phyloP scores from a whole-genome alignment of 352 stramenopile species.

The Phytophthora uliginosa region DNA sequence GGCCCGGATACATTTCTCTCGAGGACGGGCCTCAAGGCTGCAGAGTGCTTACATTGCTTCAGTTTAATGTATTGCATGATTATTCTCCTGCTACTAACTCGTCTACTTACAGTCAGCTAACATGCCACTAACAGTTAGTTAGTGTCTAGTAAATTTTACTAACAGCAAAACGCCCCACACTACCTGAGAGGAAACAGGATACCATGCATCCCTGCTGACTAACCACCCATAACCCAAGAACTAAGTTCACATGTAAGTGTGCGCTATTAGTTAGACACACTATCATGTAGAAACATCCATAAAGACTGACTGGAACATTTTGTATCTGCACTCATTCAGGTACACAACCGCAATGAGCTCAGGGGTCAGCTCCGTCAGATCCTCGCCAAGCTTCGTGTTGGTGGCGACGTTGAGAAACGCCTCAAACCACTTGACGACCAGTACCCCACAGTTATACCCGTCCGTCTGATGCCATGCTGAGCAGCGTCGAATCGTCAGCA shows the following conservation, averaged over 20 bases:
- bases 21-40: no score
- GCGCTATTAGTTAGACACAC: not conserved
- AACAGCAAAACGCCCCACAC: no score
- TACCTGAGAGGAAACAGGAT: conserved; percentile 46
- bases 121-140: no score
- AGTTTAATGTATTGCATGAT: no score
- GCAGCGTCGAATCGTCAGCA: no score
- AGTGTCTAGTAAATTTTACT: no score
- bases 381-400: not conserved
- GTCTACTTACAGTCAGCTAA: not conserved
- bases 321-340: conserved; percentile 1
- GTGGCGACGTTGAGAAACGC: not conserved
- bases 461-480: no score
- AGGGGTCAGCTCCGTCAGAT: not conserved
- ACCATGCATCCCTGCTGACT: not conserved
- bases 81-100: no score
- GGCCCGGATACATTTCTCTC: no score
- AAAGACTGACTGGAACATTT: not conserved
- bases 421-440: conserved; percentile 11
- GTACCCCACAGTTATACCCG: not conserved
- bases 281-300: not conserved
- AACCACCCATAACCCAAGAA: no score
- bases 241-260: not conserved
- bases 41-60: no score
- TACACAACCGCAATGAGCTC: not conserved